A percentile compares a stretch with the other conserved stretches of the same genome.
These are phyloP conservation scores for Cercophora sp. DNA, from an alignment of 495 filamentous ascomycete genomes.

Conservation along the genomic window DNA sequence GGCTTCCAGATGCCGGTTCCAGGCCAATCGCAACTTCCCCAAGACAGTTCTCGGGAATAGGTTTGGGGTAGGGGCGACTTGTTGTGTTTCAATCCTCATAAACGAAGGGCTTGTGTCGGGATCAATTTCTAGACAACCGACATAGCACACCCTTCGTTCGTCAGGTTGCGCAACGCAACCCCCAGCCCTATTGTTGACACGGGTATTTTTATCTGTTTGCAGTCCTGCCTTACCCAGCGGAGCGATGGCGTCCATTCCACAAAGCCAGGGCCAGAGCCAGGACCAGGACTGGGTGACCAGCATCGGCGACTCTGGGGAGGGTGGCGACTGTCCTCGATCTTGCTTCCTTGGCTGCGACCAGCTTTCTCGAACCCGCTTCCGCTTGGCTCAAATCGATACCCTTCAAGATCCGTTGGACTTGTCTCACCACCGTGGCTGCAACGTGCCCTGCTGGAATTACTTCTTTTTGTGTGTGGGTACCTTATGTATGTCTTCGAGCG, in stretches of 20 bases:
- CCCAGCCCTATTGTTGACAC: background rate
- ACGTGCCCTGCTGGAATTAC: constrained; percentile 18
- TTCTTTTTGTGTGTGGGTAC: constrained; percentile 13
- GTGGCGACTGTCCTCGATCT: constrained; percentile 17
- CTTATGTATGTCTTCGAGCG: constrained; percentile 17
- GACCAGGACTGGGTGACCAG: constrained; percentile 16
- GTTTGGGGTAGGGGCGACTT: no score
- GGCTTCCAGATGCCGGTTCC: background rate
- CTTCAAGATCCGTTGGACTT: constrained; percentile 19
- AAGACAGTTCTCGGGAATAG: no score
- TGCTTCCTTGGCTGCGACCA: constrained; percentile 23
- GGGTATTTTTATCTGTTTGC: no score
- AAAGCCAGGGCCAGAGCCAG: no score
- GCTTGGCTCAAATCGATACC: constrained; percentile 13
- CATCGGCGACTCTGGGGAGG: constrained; percentile 19
- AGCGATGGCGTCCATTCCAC: no score
- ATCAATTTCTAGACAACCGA: no score
- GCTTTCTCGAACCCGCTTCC: constrained; percentile 21
- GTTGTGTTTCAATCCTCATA: no score
- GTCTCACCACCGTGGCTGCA: constrained; percentile 18
- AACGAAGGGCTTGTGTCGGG: no score
- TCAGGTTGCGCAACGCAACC: background rate
- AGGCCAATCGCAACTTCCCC: background rate
- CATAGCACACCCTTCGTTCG: background rate
- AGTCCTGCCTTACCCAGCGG: no score